A percentile compares a stretch with the other conserved stretches of the same genome.
These are phyloP conservation scores for Pelargonium cotyledonis DNA, from an alignment of 441 rosid species.

Conservation along the genomic window DNA sequence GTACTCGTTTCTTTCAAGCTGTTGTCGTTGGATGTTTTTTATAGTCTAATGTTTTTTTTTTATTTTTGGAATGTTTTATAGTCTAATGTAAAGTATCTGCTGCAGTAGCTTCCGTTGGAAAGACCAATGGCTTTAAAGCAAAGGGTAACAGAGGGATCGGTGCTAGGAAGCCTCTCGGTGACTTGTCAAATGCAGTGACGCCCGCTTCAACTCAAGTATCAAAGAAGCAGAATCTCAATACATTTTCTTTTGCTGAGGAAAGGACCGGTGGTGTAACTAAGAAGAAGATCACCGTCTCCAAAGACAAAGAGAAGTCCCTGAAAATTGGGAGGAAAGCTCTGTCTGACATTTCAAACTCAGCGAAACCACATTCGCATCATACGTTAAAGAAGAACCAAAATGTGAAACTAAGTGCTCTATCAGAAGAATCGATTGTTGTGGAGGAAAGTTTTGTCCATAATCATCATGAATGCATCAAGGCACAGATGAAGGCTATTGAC, in stretches of 20 bases:
- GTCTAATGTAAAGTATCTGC: not conserved
- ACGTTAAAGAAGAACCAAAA: conserved; percentile 29
- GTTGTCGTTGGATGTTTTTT: not conserved
- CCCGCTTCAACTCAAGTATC: conserved; percentile 27
- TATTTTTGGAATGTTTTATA: not conserved
- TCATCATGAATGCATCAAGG: conserved; percentile 47
- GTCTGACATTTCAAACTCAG: conserved; percentile 55
- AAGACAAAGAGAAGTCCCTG: conserved; percentile 24
- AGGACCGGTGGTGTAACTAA: conserved; percentile 24
- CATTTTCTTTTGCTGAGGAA: conserved; percentile 2
- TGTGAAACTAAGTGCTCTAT: conserved; percentile 23
- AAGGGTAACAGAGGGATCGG: conserved; percentile 35
- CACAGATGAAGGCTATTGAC: conserved; percentile 31
- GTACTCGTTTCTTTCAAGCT: not conserved
- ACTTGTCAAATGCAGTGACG: conserved; percentile 45
- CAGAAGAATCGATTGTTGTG: conserved; percentile 28
- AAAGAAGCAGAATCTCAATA: conserved; percentile 29
- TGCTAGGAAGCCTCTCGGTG: conserved; percentile 62
- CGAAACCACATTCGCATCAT: conserved; percentile 27
- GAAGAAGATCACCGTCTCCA: conserved; percentile 26
- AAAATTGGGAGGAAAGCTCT: conserved; percentile 37
- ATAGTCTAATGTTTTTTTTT: not conserved
- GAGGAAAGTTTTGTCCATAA: conserved; percentile 49
- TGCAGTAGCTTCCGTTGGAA: conserved; percentile 31
- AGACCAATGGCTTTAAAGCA: conserved; percentile 31